Evolutionary conservation across 345 rosid species (phyloP), one percentile per base, ranked within the genome.

Genomic region (Pugionium dolabratum): DNA sequence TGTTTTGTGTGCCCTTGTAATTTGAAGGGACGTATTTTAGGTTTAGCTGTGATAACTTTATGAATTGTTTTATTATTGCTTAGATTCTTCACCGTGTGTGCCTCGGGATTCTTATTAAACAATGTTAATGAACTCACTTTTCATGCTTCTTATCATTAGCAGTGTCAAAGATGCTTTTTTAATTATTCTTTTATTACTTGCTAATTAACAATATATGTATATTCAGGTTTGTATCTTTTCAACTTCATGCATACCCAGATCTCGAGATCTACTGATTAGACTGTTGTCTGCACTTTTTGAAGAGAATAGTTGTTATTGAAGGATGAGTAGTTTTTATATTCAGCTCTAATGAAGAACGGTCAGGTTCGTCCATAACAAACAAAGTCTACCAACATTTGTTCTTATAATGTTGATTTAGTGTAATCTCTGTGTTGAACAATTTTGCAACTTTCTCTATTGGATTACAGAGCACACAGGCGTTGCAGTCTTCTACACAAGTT

Each of bases 381-480:
- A 18, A 18, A 18, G 18, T 18, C 18, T 18, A 18, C 18, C 18
- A 18, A 18, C 18, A 18, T 18, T 18, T 18, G 18, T 18, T 18
- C 18, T 18, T 18, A 18, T 18, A 18, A 18, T 18, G 18, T 18
- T 18, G 18, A 18, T 18, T 18, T 18, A 18, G 18, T 18, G 18
- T 18, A 18, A 18, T 18, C 18, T 18, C 18, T 18, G 18, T 18
- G 18, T 18, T 18, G 18, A 18, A 18, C 18, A 18, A 18, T 18
- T 18, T 18, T 18, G 18, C 18, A 18, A 18, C 18, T 18, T 18
- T 18, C 18, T 18, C 18, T 18, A 18, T 67, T 59, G 18, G 54
- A 53, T 73, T 47, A 48, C 79, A 93, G 96, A 81, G 62, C 72
- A 73, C 77, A 52, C 98, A 88, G 61, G 96, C 88, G 64, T 67